Conservation (phyloP, 805 yeast genomes). For the Candida suzukii region DNA sequence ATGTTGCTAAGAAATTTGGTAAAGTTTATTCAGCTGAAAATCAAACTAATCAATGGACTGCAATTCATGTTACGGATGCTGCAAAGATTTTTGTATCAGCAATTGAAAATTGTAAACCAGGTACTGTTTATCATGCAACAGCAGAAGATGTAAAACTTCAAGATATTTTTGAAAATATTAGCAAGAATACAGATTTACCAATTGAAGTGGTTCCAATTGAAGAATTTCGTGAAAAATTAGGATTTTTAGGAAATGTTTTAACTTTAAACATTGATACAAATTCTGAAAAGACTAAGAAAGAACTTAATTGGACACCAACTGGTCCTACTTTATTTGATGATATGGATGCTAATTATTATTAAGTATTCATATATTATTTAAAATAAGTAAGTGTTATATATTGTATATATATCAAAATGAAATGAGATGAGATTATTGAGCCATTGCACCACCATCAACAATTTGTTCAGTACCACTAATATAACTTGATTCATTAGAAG, state of each 20-base stretch:
- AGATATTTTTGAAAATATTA: constrained; percentile 21
- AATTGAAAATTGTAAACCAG: constrained; percentile 20
- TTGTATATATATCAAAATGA: no score
- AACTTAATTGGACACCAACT: constrained; percentile 22
- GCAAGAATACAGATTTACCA: constrained; percentile 11
- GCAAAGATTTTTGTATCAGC: constrained; percentile 23
- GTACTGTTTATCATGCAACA: constrained; percentile 18
- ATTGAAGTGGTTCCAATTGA: constrained; percentile 9
- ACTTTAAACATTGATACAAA: constrained; percentile 7
- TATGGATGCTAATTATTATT: constrained; percentile 7
- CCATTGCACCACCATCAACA: no score
- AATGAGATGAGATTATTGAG: no score
- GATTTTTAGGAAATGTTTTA: constrained; percentile 9
- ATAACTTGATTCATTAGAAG: no score
- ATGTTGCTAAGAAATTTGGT: constrained; percentile 14
- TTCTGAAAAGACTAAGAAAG: constrained; percentile 12
- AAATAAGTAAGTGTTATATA: no score
- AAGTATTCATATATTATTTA: background rate
- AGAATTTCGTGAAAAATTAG: background rate
- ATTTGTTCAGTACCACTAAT: no score
- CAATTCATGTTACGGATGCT: constrained; percentile 25
- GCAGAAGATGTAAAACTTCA: constrained; percentile 17
- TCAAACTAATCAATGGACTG: constrained; percentile 25
- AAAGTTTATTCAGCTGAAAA: constrained; percentile 18
- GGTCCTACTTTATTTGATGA: constrained; percentile 16